Percentiles rank a stretch among this genome's conserved stretches.
Conservation (phyloP, 805 yeast genomes). For the Candida easanensis region DNA sequence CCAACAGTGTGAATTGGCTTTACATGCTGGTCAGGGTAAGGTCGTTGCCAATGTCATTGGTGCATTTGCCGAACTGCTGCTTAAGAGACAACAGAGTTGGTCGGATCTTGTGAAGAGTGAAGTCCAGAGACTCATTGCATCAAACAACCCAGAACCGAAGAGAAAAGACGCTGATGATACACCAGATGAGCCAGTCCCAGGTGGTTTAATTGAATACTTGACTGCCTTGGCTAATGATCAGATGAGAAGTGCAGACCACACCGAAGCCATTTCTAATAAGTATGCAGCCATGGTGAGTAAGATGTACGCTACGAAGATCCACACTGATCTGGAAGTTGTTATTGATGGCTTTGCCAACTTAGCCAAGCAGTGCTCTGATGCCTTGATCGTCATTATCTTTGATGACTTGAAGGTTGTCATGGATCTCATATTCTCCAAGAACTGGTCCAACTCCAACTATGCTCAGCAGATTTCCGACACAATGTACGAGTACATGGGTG, state of each 20-base stretch:
- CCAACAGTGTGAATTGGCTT: constrained; percentile 88
- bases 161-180: constrained; percentile 34
- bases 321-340: constrained; percentile 54
- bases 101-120: constrained; percentile 51
- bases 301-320: constrained; percentile 58
- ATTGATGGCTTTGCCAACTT: constrained; percentile 78
- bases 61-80: constrained; percentile 61
- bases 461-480: constrained; percentile 69
- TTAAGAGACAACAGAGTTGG: constrained; percentile 64
- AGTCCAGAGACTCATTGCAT: constrained; percentile 35
- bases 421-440: constrained; percentile 57
- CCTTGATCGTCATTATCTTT: constrained; percentile 57
- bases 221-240: constrained; percentile 86
- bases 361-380: constrained; percentile 60
- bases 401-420: constrained; percentile 69
- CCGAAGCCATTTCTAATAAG: constrained; percentile 67
- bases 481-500: constrained; percentile 69
- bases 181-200: constrained; percentile 47
- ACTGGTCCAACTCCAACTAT: constrained; percentile 58
- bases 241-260: constrained; percentile 63
- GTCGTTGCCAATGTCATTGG: constrained; percentile 76
- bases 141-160: constrained; percentile 19
- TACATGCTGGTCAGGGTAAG: constrained; percentile 77
- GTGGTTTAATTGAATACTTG: constrained; percentile 77
- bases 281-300: constrained; percentile 65